Conservation (phyloP, 192 early-diverging fungal genomes). For the Spinellus fusiger region DNA sequence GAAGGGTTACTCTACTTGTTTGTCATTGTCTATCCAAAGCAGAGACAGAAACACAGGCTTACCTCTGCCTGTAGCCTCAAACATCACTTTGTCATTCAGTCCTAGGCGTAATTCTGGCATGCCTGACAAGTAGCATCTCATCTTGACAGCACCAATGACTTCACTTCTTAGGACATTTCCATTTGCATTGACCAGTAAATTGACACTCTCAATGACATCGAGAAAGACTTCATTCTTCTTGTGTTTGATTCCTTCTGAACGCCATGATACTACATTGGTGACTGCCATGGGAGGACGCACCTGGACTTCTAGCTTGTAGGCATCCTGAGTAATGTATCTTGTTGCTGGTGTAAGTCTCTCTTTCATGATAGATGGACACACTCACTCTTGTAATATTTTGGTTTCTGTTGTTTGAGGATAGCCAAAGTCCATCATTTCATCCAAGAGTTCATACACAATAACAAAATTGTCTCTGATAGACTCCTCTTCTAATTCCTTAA, state of each 20-base stretch:
- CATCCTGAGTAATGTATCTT: conserved; percentile 96
- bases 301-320: conserved; percentile 87
- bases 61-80: conserved; percentile 50
- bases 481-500: conserved; percentile 79
- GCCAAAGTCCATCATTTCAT: conserved; percentile 85
- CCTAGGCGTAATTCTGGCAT: conserved; percentile 98
- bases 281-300: conserved; percentile 88
- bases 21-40: not conserved
- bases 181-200: conserved; percentile 73
- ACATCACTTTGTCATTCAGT: conserved; percentile 89
- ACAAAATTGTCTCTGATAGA: conserved; percentile 85
- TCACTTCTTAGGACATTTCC: conserved; percentile 82
- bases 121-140: conserved; percentile 94
- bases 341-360: conserved; percentile 64
- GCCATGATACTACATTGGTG: conserved; percentile 91
- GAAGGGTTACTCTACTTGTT: not conserved
- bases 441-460: conserved; percentile 78
- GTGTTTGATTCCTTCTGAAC: conserved; percentile 89
- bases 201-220: conserved; percentile 98
- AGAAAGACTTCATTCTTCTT: conserved; percentile 98
- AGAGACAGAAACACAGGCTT: not conserved
- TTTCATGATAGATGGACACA: conserved; percentile 79
- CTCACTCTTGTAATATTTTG: conserved; percentile 74
- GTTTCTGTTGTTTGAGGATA: conserved; percentile 84
- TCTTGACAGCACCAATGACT: conserved; percentile 85